Evolutionary conservation across 768 basidiomycete genomes (phyloP).

Genomic region (Termitomyces sp.): DNA sequence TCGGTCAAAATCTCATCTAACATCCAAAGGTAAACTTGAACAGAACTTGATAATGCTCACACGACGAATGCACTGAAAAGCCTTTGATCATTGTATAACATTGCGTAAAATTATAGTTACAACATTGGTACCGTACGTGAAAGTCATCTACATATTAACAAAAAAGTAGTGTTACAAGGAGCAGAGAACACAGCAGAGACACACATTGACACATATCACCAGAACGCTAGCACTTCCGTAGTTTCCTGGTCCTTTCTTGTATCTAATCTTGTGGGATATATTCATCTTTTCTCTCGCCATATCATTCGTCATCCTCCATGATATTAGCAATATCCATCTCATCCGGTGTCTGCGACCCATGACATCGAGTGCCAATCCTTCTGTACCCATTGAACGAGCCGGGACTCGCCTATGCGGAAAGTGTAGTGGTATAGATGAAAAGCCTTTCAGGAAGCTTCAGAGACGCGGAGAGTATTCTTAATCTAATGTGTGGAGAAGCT

Average conservation of each 20-base stretch:
- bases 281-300: slow-evolving; percentile 31
- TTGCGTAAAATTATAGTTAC: too few relatives aligned
- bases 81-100: too few relatives aligned
- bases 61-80: too few relatives aligned
- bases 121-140: too few relatives aligned
- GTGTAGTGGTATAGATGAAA: slow-evolving; percentile 10
- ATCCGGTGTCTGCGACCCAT: slow-evolving; percentile 3
- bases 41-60: too few relatives aligned
- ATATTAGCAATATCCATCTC: slow-evolving; percentile 32
- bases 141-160: too few relatives aligned
- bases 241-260: slow-evolving; percentile 4
- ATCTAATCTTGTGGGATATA: slow-evolving; percentile 42
- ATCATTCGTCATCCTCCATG: slow-evolving; percentile 35
- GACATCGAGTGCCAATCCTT: slow-evolving; percentile 36
- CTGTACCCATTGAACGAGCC: slow-evolving; percentile 45
- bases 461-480: not conserved
- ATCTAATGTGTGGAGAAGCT: slow-evolving; percentile 24
- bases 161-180: too few relatives aligned
- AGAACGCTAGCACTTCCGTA: slow-evolving; percentile 10
- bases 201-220: not conserved
- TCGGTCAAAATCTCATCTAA: too few relatives aligned
- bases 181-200: too few relatives aligned
- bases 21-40: too few relatives aligned
- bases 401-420: slow-evolving; percentile 37
- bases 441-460: slow-evolving; percentile 11